Base-by-base conservation (phyloP, 2,329 filamentous ascomycete species). In the Beauveria sp. region DNA sequence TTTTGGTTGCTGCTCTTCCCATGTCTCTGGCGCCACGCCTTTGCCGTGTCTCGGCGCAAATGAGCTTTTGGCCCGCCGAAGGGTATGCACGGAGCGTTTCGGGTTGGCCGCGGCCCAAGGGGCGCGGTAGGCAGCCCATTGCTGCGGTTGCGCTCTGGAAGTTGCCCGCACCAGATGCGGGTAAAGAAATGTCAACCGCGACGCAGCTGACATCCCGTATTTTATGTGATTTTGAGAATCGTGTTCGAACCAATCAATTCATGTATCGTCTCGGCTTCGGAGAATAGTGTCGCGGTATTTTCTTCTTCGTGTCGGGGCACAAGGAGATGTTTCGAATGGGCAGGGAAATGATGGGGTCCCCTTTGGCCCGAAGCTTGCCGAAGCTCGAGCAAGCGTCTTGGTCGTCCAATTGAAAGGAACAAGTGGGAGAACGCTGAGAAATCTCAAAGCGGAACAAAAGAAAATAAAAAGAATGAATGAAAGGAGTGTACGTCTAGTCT, bases 101-200 rank as follows among this genome's bases (percentile, higher is more conserved):
- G 55, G 20, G 55, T 28, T 58, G 20, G 34, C 45, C 7, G 55
- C 55, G 16, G 55, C 28, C 46, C 14, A 50, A 24, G 46, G 16
- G 31, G 31, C 20, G 34, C 34, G 45, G 55, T 20, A 60, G 5
- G 71, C 65, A 22, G 71, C 69, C 62, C 69, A 67, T 58, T 66
- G 68, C 66, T 69, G 69, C n/a, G 42, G 58, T 28, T 60, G 50
- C 2, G 51, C 69, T 64, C 76, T 73, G 60, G 80, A 73, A 16
- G 65, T 69, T 51, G 62, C 77, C 60, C 86, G 84, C 72, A 88
- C 83, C 60, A 90, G 74, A 66, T 86, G 84, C 51, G 88, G 87
- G 67, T 89, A 90, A 20, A 90, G 77, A 69, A 90, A 90, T 18
- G 84, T 83, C 63, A 90, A 77, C 68, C 87, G 80, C 64, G 43